Evolutionary conservation across 257 asterid genomes (phyloP).

Genomic region (Salvia hispanica): DNA sequence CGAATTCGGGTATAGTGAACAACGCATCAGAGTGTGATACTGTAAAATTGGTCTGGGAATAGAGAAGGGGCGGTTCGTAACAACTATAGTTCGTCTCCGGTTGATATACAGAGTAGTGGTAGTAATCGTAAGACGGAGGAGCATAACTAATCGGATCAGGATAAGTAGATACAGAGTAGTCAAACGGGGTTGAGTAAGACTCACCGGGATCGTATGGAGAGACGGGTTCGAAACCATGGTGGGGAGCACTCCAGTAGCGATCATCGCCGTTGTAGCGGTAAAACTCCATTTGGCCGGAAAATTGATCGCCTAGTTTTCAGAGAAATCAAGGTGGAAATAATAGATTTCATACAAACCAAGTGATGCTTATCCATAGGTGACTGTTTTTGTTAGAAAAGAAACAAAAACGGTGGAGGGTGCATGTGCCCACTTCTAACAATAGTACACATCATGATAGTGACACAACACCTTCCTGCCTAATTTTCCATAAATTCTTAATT

Average conservation of each 20-base stretch:
- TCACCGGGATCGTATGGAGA: slow-evolving; percentile 30
- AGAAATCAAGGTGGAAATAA: background rate
- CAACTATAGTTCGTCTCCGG: slow-evolving; percentile 34
- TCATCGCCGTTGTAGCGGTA: slow-evolving; percentile 46
- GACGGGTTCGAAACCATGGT: slow-evolving; percentile 30
- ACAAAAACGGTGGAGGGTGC: slow-evolving; percentile 10
- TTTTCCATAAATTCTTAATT: background rate
- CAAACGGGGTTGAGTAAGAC: slow-evolving; percentile 17
- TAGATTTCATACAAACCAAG: slow-evolving; percentile 30
- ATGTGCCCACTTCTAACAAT: slow-evolving; percentile 25
- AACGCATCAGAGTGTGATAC: slow-evolving; percentile 42
- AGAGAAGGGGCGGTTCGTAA: slow-evolving; percentile 40
- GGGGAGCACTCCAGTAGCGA: slow-evolving; percentile 30
- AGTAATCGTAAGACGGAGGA: slow-evolving; percentile 21
- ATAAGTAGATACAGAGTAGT: slow-evolving; percentile 33
- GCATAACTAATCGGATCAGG: slow-evolving; percentile 25
- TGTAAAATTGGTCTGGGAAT: slow-evolving; percentile 35
- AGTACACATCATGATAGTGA: slow-evolving; percentile 28
- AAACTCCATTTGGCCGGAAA: slow-evolving; percentile 50
- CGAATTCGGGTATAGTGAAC: slow-evolving; percentile 45
- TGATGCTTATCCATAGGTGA: slow-evolving; percentile 46
- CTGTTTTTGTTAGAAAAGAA: background rate
- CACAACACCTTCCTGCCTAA: slow-evolving; percentile 24
- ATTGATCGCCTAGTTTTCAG: slow-evolving; percentile 7
- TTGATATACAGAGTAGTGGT: slow-evolving; percentile 29